Evolutionary conservation across 2,329 filamentous ascomycete species (phyloP).

Genomic region (Botrytis tulipae): DNA sequence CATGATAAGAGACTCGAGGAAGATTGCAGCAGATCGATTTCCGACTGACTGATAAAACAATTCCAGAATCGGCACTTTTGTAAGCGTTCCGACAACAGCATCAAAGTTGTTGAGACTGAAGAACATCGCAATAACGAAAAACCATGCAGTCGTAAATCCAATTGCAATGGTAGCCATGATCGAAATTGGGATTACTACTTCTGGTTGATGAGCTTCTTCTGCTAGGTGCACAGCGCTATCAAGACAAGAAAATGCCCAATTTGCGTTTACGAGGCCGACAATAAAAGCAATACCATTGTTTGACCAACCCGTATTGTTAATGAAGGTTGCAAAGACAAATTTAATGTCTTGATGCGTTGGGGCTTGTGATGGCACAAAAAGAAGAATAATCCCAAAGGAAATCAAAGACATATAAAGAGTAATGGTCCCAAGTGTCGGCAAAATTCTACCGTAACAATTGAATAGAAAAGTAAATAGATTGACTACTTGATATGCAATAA

Average conservation of each 20-base stretch:
- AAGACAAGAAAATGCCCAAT: slow-evolving; percentile 20
- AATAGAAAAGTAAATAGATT: slow-evolving; percentile 18
- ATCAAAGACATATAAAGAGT: slow-evolving; percentile 19
- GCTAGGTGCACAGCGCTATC: slow-evolving; percentile 19
- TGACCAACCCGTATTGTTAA: slow-evolving; percentile 21
- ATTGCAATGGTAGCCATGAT: slow-evolving; percentile 19
- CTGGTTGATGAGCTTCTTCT: slow-evolving; percentile 20
- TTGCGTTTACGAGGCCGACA: slow-evolving; percentile 20
- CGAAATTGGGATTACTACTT: slow-evolving; percentile 16
- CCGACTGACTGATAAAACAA: slow-evolving; percentile 14
- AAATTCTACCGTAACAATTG: slow-evolving; percentile 16
- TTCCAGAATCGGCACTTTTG: slow-evolving; percentile 14
- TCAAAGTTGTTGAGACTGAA: slow-evolving; percentile 21
- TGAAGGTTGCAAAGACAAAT: slow-evolving; percentile 24
- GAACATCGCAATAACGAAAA: slow-evolving; percentile 19
- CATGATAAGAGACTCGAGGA: slow-evolving; percentile 19
- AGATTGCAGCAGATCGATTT: not conserved
- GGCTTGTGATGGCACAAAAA: slow-evolving; percentile 13
- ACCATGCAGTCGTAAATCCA: slow-evolving; percentile 17
- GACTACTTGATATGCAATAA: slow-evolving; percentile 16
- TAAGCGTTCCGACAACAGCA: slow-evolving; percentile 8
- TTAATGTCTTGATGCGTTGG: slow-evolving; percentile 17
- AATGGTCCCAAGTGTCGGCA: slow-evolving; percentile 14
- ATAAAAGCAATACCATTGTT: slow-evolving; percentile 21
- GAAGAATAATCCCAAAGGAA: slow-evolving; percentile 11